phyloP scores from a whole-genome alignment of 1,139 yeast genomes.

The Magnusiomyces tetraspermus region DNA sequence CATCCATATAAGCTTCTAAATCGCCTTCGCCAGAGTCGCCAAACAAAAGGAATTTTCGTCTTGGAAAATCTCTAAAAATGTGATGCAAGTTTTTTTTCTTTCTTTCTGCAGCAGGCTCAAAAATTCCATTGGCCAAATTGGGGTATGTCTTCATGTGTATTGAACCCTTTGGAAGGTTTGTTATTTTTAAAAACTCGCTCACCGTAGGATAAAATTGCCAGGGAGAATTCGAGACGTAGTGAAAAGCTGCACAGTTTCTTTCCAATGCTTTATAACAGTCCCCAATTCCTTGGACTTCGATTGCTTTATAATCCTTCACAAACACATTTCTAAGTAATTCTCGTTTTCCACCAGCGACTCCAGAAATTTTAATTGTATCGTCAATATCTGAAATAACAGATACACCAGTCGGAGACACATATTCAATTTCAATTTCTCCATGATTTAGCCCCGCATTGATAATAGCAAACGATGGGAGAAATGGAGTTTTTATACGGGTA shows the following conservation, averaged over 20 bases:
- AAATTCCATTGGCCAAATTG: constrained; percentile 70
- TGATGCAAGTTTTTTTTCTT: constrained; percentile 57
- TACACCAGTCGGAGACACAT: constrained; percentile 39
- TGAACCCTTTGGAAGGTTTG: constrained; percentile 62
- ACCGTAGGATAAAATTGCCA: constrained; percentile 74
- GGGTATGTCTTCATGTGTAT: constrained; percentile 77
- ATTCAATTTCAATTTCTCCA: constrained; percentile 15
- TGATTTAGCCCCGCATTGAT: constrained; percentile 1
- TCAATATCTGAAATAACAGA: constrained; percentile 88
- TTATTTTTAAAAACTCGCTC: constrained; percentile 45
- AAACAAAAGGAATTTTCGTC: constrained; percentile 65
- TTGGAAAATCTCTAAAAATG: constrained; percentile 66
- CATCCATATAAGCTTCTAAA: constrained; percentile 75
- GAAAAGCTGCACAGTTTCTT: constrained; percentile 46
- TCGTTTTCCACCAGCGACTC: constrained; percentile 79
- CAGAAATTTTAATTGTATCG: constrained; percentile 85
- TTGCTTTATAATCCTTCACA: constrained; percentile 50
- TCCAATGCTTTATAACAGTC: constrained; percentile 50
- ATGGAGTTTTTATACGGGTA: constrained; percentile 25
- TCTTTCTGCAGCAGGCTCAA: constrained; percentile 80
- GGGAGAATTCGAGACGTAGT: constrained; percentile 93
- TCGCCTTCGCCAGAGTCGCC: constrained; percentile 98
- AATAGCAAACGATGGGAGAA: constrained; percentile 18
- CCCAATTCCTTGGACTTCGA: constrained; percentile 66
- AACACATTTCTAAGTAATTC: constrained; percentile 72